Percentiles rank a stretch among this genome's conserved stretches.
Conservation (phyloP, 192 early-diverging fungal genomes). For the Gigaspora rosea region DNA sequence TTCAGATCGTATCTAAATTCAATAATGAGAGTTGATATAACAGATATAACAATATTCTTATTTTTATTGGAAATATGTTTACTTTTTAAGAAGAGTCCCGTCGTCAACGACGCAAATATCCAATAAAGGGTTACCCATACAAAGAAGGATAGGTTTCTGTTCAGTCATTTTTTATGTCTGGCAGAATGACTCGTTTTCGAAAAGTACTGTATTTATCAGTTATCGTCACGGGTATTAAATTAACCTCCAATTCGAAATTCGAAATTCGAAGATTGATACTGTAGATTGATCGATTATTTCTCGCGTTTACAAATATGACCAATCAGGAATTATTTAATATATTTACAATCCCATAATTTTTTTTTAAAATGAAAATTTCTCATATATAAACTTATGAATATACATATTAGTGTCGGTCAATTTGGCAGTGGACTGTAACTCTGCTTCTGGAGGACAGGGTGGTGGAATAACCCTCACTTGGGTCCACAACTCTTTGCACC, state of each 20-base stretch:
- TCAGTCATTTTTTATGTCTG: background rate
- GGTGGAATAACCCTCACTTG: slow-evolving; percentile 16
- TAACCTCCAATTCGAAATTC: no score
- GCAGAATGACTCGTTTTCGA: no score
- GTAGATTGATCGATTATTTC: no score
- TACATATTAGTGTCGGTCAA: background rate
- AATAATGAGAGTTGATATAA: background rate
- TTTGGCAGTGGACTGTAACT: slow-evolving; percentile 31
- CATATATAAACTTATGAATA: no score
- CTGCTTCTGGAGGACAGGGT: slow-evolving; percentile 29
- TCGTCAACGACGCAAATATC: slow-evolving; percentile 90
- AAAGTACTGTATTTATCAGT: no score
- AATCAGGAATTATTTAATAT: no score
- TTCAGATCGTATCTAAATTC: slow-evolving; percentile 68
- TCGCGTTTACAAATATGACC: no score
- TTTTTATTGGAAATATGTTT: slow-evolving; percentile 31
- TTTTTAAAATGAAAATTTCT: no score
- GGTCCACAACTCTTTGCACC: slow-evolving; percentile 1
- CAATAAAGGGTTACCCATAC: slow-evolving; percentile 96
- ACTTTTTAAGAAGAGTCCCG: slow-evolving; percentile 77
- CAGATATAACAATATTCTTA: background rate
- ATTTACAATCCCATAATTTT: no score
- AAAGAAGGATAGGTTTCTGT: slow-evolving; percentile 59
- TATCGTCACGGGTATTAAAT: no score
- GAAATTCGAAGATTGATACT: no score